Conservation (phyloP, 352 stramenopile genomes). For the Phytophthora hibernalis region DNA sequence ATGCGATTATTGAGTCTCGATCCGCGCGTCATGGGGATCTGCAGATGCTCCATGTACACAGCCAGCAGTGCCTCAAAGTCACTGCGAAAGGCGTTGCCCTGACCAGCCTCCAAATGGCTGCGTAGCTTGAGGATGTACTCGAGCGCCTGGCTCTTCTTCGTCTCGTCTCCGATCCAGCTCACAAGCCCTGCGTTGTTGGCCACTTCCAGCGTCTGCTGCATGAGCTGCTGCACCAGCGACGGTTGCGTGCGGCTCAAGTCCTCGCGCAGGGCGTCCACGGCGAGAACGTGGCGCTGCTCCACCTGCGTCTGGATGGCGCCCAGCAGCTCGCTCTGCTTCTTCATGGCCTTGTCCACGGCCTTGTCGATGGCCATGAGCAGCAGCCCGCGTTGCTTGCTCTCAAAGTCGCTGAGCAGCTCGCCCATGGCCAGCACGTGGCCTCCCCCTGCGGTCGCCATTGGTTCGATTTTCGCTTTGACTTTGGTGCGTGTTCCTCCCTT, state of each 20-base stretch:
- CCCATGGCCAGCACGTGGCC: conserved; percentile 21
- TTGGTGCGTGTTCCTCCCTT: background rate
- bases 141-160: conserved; percentile 19
- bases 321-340: conserved; percentile 43
- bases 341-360: conserved; percentile 31
- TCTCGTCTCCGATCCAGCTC: conserved; percentile 29
- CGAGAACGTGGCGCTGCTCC: conserved; percentile 23
- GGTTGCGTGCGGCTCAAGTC: conserved; percentile 28
- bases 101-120: conserved; percentile 20
- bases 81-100: conserved; percentile 36
- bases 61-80: conserved; percentile 39
- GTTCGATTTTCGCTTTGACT: background rate
- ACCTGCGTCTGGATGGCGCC: conserved; percentile 26
- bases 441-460: conserved; percentile 13
- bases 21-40: conserved; percentile 30
- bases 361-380: conserved; percentile 43
- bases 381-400: conserved; percentile 31
- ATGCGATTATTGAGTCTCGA: conserved; percentile 38
- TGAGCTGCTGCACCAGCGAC: conserved; percentile 8
- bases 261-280: conserved; percentile 20
- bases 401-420: conserved; percentile 37
- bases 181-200: conserved; percentile 32
- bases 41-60: conserved; percentile 39
- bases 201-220: conserved; percentile 21
- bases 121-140: conserved; percentile 24